Base-by-base conservation (phyloP, 805 yeast species). In the Metschnikowia koreensis region DNA sequence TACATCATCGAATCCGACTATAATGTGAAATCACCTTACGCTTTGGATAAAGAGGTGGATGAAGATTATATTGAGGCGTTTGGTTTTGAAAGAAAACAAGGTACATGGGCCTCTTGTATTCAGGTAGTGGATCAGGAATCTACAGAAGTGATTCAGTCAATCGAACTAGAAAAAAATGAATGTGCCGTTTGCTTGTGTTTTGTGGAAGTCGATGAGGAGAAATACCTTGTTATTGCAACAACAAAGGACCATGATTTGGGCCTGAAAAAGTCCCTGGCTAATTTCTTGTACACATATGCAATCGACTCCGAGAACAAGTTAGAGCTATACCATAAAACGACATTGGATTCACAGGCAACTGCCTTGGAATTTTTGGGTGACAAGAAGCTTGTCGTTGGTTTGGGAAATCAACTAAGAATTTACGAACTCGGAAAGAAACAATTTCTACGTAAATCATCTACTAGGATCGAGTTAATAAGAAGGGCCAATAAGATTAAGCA, bases 381-480 rank as follows among this genome's bases (percentile, higher is more conserved):
- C 0, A 76, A 75, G 53, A 63, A 91, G 1, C 65, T 91, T 1
- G 85, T 80, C 1, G 92, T 89, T 0, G 52, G 41, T n/a, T 58
- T 81, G 45, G 78, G 76, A 0, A 73, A 77, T 41, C 66, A 68
- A 45, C 59, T 93, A 44, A 69, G 87, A 36, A 57, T 88, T 8
- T 91, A 79, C 63, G 92, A 84, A 28, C 56, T 90, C 29, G 99
- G 99, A 1, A 75, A 76, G 60, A 87, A 86, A 57, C 97, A 92
- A 62, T 71, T 93, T 38, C 71, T 94, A 51, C 77, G 86, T 51
- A 89, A 88, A 64, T 73, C 86, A 0, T 79, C 83, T 7, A 64
- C 79, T 1, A 65, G 60, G 4, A 57, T 87, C 8, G 73, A 79
- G 1, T 64, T 77, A 12, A 45, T 71, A 22, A 71, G 75, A 3